Evolutionary conservation across 1,284 basidiomycete species (phyloP), one percentile per base, ranked within the genome.

Genomic region (Grifola frondosa): DNA sequence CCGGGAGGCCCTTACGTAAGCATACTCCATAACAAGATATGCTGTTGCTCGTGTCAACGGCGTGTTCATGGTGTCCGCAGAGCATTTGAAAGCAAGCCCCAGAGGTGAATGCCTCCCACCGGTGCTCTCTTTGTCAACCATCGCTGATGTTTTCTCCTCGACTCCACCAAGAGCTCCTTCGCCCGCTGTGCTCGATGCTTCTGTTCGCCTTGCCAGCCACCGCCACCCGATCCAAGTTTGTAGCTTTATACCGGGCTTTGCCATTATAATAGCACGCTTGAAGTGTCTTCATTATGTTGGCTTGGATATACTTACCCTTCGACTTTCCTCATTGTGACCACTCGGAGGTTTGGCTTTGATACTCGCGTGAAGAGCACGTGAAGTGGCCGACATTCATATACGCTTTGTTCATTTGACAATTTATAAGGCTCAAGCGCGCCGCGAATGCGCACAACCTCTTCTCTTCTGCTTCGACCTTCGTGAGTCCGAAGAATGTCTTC

Each of bases 311-410:
- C n/a, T n/a, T 47, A 45, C 39, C 48, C 50, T 50, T 56, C 48
- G 49, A 48, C 49, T 39, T 41, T 45, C 31, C 20, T 33, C 41
- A 40, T 29, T 38, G 29, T 21, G 39, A 35, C 19, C 40, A 33
- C 41, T 49, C 54, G 55, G 50, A 42, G 35, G 48, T 42, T 45
- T 37, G 42, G 46, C 50, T 49, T 56, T 50, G 39, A 43, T 51
- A 39, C 42, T 58, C 59, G 62, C 59, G 60, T 64, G 59, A 48
- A 50, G 45, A 43, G 54, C 62, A 64, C 61, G 61, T 63, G 61
- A 53, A 46, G 41, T 44, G 47, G 41, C 53, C 33, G 48, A 51
- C 46, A 50, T 56, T 55, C 50, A 59, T 63, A 49, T 55, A 56
- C 53, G 55, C 53, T 56, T 54, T 56, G 48, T 44, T 47, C 55